Conservation (phyloP, 225 moss, liverwort and hornwort genomes). For the Lunularia cruciata region DNA sequence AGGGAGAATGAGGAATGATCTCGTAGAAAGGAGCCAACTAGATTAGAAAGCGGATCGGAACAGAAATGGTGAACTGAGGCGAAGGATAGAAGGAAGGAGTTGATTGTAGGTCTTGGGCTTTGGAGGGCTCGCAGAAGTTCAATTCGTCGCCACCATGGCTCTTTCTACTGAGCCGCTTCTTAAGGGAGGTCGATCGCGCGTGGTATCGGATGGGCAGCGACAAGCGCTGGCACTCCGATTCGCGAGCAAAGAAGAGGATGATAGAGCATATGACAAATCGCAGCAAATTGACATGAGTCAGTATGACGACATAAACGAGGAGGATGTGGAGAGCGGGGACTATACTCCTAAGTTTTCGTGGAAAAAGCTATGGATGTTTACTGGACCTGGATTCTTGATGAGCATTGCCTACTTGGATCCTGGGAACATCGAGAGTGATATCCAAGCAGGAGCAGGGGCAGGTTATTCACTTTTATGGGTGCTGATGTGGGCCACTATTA, state of each 20-base stretch:
- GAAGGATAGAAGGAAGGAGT: not conserved
- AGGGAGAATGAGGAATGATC: not conserved
- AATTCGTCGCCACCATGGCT: constrained; percentile 15
- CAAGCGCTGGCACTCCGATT: constrained; percentile 9
- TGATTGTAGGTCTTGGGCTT: not conserved
- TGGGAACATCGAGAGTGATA: constrained; percentile 88
- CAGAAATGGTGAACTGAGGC: not conserved
- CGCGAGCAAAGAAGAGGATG: constrained; percentile 38
- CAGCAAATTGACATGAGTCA: constrained; percentile 65
- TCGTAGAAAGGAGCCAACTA: not conserved
- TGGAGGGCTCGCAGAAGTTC: not conserved
- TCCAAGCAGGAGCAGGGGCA: constrained; percentile 82
- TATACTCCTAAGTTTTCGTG: constrained; percentile 81
- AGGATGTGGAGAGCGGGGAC: constrained; percentile 68
- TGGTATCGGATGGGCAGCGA: constrained; percentile 12
- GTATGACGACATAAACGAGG: constrained; percentile 44
- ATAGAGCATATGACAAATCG: constrained; percentile 69
- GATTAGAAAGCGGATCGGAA: no score
- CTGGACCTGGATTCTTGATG: constrained; percentile 91
- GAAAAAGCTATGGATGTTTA: constrained; percentile 86
- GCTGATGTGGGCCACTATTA: constrained; percentile 89
- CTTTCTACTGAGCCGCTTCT: constrained; percentile 27
- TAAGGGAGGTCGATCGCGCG: not conserved
- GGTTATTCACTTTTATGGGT: constrained; percentile 79
- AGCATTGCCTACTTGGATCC: constrained; percentile 94